Base-by-base conservation (phyloP, 179 eudicot species). In the Beta macrorhiza region DNA sequence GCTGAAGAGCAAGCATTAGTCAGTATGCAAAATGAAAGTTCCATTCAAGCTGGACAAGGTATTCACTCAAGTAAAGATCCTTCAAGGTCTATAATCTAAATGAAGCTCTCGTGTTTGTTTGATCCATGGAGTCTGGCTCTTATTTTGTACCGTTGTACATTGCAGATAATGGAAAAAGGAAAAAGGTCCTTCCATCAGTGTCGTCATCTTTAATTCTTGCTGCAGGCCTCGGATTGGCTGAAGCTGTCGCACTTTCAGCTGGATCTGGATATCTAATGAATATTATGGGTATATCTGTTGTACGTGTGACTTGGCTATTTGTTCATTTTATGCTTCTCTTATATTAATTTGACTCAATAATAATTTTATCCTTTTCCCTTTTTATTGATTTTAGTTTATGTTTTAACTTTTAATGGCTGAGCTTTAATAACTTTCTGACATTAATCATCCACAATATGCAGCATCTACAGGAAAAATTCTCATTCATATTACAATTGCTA, bases 1-100 rank as follows among this genome's bases (percentile, higher is more conserved):
- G 97, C 99, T 74, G 98, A 95, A 88, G 97, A 93, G 87, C 93
- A 92, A 85, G 94, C 98, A 72, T 62, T 83, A 37, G 17, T 81
- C 25, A 76, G 73, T 37, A 83, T 82, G 76, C 87, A 58, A 78
- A 75, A 56, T 72, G 77, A 78, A 69, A 86, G 57, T 51, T 75
- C 82, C 74, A 25, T 58, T 75, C 86, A 80, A 81, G 67, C 71
- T 82, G 78, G 51, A 65, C 85, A 80, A 82, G 92, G 92, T 91
- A 89, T 77, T 59, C 78, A 49, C 70, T 79, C 52, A 75, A 79
- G 71, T 72, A 22, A 22, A 62, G 61, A 58, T 79, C 53, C 37
- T 71, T 65, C 69, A 72, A 67, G 62, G 0, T 80, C 25, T 47
- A 65, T 53, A 68, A 0, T 72, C 52, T 32, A 53, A 25, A 69